A percentile compares a stretch with the other conserved stretches of the same genome.
Evolutionary conservation across 306 rosid genomes (phyloP).

Genomic region (Styphnolobium japonicum): DNA sequence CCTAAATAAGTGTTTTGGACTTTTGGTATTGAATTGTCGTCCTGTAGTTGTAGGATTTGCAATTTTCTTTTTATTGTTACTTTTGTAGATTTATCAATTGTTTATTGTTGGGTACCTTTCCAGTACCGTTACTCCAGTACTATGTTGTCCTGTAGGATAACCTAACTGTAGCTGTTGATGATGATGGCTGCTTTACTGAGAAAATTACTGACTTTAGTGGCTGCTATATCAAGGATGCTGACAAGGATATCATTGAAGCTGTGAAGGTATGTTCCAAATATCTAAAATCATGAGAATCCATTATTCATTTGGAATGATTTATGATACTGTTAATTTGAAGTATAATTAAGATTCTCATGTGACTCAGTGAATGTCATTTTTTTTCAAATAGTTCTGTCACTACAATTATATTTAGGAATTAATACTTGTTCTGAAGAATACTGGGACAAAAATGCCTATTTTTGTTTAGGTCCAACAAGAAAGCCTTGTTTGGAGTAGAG

Average conservation of each 20-base stretch:
- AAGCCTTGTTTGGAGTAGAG: neutral
- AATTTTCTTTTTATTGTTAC: neutral
- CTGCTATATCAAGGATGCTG: constrained; percentile 83
- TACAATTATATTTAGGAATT: neutral
- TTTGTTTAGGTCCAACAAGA: neutral
- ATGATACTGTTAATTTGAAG: neutral
- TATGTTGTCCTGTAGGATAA: constrained; percentile 59
- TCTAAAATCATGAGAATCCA: neutral
- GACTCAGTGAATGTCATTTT: neutral
- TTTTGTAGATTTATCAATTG: neutral
- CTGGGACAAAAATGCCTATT: neutral
- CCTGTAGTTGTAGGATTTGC: neutral
- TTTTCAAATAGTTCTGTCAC: neutral
- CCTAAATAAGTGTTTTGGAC: neutral
- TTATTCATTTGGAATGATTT: neutral
- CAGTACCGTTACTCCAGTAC: neutral
- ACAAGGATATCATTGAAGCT: constrained; percentile 80
- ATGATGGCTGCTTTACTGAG: constrained; percentile 89
- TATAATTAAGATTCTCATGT: neutral
- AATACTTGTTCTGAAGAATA: neutral
- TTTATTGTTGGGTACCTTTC: neutral
- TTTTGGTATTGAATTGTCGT: neutral
- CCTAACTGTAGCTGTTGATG: constrained; percentile 88
- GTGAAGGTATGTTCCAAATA: constrained; percentile 54
- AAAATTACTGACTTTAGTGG: constrained; percentile 74